Percentiles rank a stretch among this genome's conserved stretches.
Conservation (phyloP, 108 stramenopile genomes). For the Pseudonitzschia pungens region DNA sequence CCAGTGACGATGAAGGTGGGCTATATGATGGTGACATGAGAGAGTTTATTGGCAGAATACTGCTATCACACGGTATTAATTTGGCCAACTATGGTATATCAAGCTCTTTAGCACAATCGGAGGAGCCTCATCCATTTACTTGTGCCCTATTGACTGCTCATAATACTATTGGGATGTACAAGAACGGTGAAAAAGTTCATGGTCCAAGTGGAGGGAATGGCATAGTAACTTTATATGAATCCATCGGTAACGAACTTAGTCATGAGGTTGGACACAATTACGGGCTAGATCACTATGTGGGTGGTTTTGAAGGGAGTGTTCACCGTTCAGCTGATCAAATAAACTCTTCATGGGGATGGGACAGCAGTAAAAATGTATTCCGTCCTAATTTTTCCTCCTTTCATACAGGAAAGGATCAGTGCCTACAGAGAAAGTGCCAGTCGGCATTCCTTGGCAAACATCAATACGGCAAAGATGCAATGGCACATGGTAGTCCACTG, state of each 20-base stretch:
- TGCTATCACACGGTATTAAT: constrained; percentile 1
- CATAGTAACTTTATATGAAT: neutral
- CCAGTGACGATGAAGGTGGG: neutral
- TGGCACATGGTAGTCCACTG: neutral
- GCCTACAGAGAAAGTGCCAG: neutral
- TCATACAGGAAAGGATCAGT: neutral
- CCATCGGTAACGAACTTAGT: neutral
- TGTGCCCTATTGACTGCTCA: constrained; percentile 1
- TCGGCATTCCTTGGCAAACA: neutral
- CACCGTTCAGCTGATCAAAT: neutral
- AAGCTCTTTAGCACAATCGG: neutral
- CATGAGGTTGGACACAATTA: neutral
- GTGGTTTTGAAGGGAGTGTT: neutral
- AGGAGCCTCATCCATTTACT: neutral
- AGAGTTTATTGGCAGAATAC: neutral
- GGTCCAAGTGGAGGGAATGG: neutral
- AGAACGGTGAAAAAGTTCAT: neutral
- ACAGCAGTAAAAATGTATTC: neutral
- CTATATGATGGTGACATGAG: neutral
- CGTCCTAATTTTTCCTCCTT: neutral
- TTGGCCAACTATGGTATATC: constrained; percentile 7
- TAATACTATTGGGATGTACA: neutral
- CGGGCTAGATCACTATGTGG: neutral
- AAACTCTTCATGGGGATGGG: constrained; percentile 5
- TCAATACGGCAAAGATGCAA: neutral